A percentile compares a stretch with the other conserved stretches of the same genome.
Conservation (phyloP, 2,329 filamentous ascomycete species). For the Metarhizium robertsii region DNA sequence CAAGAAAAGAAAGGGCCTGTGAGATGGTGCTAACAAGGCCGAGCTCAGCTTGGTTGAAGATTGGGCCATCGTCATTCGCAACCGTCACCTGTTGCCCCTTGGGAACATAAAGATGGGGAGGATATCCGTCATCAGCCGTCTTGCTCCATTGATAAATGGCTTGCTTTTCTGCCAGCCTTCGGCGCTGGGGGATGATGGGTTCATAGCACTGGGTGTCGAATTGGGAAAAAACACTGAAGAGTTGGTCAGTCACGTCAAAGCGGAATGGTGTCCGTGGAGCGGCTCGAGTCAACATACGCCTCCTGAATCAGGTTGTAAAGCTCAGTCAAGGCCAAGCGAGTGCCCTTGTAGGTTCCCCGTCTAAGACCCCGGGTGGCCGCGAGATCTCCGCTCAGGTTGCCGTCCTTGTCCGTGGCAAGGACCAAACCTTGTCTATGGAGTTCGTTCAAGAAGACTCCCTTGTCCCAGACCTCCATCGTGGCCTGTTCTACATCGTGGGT, state of each 20-base stretch:
- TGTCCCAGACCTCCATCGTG: not conserved
- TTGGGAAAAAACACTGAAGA: not conserved
- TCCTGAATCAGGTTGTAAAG: not conserved
- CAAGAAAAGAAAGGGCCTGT: not conserved
- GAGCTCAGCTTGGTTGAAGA: not conserved
- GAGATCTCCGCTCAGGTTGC: not conserved
- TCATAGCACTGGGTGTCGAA: not conserved
- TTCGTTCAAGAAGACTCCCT: not conserved
- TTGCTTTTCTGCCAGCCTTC: not conserved
- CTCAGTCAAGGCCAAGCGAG: not conserved
- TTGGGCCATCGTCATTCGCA: not conserved
- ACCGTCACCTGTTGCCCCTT: not conserved
- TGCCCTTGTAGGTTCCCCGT: not conserved
- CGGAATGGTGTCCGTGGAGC: not conserved
- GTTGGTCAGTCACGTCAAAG: not conserved
- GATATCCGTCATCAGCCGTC: not conserved
- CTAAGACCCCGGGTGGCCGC: not conserved
- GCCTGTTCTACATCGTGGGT: not conserved
- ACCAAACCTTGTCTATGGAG: not conserved
- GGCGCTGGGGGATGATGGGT: not conserved
- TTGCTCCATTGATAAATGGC: not conserved
- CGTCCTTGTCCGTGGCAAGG: not conserved
- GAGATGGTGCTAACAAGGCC: not conserved
- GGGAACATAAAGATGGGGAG: not conserved
- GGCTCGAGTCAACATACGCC: not conserved